Evolutionary conservation across 805 yeast genomes (phyloP), one percentile per base, ranked within the genome.

Genomic region (Saccharomyces mikatae): DNA sequence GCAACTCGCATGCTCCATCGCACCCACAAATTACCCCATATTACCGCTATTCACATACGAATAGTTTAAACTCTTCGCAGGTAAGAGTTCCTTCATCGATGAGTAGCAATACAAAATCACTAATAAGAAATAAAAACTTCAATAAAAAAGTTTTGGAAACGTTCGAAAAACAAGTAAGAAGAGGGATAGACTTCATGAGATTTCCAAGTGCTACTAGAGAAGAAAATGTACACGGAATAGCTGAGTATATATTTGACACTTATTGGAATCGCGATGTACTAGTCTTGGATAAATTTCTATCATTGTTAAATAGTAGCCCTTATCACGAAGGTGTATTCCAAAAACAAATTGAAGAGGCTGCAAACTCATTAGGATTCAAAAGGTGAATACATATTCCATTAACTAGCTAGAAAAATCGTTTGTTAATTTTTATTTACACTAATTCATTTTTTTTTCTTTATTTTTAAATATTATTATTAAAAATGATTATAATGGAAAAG

Each of bases 241-340:
- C 71, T 11, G 70, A 69, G 14, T 71, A 72, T 55, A 66, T 75
- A 46, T 55, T 73, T 47, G 72, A 72, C 29, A 66, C 67, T 0
- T 70, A 63, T 51, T 74, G 76, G 73, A 54, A 58, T 17, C 64
- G 68, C 9, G 68, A 75, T 52, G 28, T 61, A 2, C 52, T 54
- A 21, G 54, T 56, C 9, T 54, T 68, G 44, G 51, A 61, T 8
- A 57, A 54, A 10, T 65, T 66, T 55, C 44, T 68, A 44, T 56
- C 59, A 30, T 48, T 60, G n/a, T 46, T 61, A 48, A 60, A 57
- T 41, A 46, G 62, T 2, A 62, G 60, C 41, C 58, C 65, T 13
- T 60, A 60, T 9, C 60, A 62, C 50, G 70, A 66, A 53, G 55
- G 62, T 32, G 55, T 59, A 4, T 49, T 68, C 29, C 64, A 62